Base-by-base conservation (phyloP, 2,329 filamentous ascomycete species). In the Hymenotorrendiella dingleyae region DNA sequence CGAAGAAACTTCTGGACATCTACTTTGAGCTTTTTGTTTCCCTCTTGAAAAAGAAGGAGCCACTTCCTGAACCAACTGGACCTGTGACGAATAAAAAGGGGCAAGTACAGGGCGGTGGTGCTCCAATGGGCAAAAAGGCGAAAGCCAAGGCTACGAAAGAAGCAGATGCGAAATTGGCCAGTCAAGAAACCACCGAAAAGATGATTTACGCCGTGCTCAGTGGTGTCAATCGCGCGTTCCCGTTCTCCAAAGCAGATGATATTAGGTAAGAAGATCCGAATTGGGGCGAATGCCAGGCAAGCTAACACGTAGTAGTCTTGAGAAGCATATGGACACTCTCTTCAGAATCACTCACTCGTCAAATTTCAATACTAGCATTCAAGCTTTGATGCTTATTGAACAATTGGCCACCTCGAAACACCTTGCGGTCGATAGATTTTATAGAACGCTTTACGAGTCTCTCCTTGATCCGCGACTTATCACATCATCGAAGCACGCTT, bases 311-410 rank as follows among this genome's bases (percentile, higher is more conserved):
- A 44, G 30, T 50, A 85, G 81, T 19, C 78, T 97, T 52, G 86
- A 94, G 58, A 81, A 83, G 45, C 91, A 98, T 59, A 78, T 98
- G 44, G 85, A 97, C 61, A 96, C 91, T 3, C 75, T 98, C 20
- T 98, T 96, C 74, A 83, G 81, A 56, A 93, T 98, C 57, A 94
- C 93, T 0, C 93, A 98, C 66, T 97, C 91, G 1, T 88, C 91
- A 43, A 98, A 98, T 65, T 97, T 98, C 75, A 98, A 97, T 67
- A 98, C 93, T 1, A 93, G 89, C 61, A 87, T 98, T 27, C 93
- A 98, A 65, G 91, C 93, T 24, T 76, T 98, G 52, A 84, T 95
- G 68, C 72, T 98, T 36, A 94, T 98, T 53, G 93, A 97, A 62
- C 93, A 97, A 63, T 76, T 98, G 21, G 86, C 89, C 1, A 73